Percentiles rank a stretch among this genome's conserved stretches.
Conservation (phyloP, 495 filamentous ascomycete species). For the Geopyxis carbonaria region DNA sequence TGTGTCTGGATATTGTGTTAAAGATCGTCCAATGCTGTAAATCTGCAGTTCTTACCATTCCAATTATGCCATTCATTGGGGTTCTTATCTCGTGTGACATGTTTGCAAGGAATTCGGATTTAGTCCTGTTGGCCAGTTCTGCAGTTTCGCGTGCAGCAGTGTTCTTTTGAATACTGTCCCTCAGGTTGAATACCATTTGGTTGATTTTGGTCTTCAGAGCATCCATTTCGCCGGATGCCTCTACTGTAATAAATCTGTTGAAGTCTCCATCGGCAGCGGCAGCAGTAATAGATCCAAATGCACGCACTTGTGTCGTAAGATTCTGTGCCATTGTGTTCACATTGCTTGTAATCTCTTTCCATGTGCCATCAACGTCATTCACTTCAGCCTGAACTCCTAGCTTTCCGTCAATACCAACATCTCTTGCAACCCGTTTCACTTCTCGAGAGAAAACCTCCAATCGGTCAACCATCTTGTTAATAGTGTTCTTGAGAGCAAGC, state of each 20-base stretch:
- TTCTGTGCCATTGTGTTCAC: constrained; percentile 99
- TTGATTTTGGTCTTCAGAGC: constrained; percentile 99
- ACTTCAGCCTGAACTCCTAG: constrained; percentile 98
- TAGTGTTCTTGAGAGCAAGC: constrained; percentile 82
- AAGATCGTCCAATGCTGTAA: not conserved
- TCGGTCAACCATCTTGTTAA: constrained; percentile 98
- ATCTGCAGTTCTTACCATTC: constrained; percentile 17
- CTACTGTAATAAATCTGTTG: constrained; percentile 91
- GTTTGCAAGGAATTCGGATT: constrained; percentile 96
- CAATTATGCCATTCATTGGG: constrained; percentile 52
- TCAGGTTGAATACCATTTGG: constrained; percentile 90
- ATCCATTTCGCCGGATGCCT: constrained; percentile 97
- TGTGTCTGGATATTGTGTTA: constrained; percentile 90
- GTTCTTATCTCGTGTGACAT: constrained; percentile 99
- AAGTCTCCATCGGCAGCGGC: constrained; percentile 94
- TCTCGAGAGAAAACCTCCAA: constrained; percentile 94
- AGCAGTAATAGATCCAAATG: constrained; percentile 95
- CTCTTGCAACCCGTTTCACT: constrained; percentile 86
- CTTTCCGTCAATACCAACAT: constrained; percentile 95
- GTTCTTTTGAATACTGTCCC: constrained; percentile 94
- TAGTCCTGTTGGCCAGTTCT: constrained; percentile 93
- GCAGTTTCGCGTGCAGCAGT: constrained; percentile 92
- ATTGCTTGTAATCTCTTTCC: constrained; percentile 96
- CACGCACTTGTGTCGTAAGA: constrained; percentile 89
- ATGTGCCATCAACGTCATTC: constrained; percentile 78